Evolutionary conservation across 495 filamentous ascomycete species (phyloP).

Genomic region (Aspergillus nidulans): DNA sequence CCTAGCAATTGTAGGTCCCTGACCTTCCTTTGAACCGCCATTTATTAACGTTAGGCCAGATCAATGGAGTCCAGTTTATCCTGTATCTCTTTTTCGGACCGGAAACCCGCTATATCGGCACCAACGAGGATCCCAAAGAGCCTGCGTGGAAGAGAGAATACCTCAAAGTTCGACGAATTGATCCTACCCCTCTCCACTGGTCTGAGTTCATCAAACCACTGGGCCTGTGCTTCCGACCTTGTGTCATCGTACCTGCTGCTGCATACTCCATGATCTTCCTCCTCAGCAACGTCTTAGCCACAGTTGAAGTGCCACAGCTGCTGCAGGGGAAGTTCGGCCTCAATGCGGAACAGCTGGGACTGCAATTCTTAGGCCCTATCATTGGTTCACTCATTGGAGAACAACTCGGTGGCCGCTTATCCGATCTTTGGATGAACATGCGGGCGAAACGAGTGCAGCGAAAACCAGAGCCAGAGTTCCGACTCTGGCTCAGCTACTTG

Average conservation of each 20-base stretch:
- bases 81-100: slow-evolving; percentile 53
- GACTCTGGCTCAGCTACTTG: slow-evolving; percentile 52
- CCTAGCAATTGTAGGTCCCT: slow-evolving; percentile 38
- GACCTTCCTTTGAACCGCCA: not conserved
- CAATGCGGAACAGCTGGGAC: slow-evolving; percentile 48
- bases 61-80: slow-evolving; percentile 49
- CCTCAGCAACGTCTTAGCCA: slow-evolving; percentile 43
- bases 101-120: slow-evolving; percentile 50
- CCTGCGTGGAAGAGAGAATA: slow-evolving; percentile 38
- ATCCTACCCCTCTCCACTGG: slow-evolving; percentile 40
- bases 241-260: slow-evolving; percentile 43
- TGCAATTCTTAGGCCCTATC: slow-evolving; percentile 52
- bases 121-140: slow-evolving; percentile 15
- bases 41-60: slow-evolving; percentile 26
- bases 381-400: slow-evolving; percentile 53
- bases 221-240: slow-evolving; percentile 35
- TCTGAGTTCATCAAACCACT: slow-evolving; percentile 48
- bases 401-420: slow-evolving; percentile 47
- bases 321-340: slow-evolving; percentile 48
- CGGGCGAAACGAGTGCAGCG: slow-evolving; percentile 21
- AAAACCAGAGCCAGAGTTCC: slow-evolving; percentile 37
- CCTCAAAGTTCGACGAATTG: slow-evolving; percentile 42
- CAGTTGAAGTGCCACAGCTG: slow-evolving; percentile 52
- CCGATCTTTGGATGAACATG: slow-evolving; percentile 49
- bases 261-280: slow-evolving; percentile 52